Base-by-base conservation (phyloP, 257 asterid genomes). In the Leonotis leonurus region DNA sequence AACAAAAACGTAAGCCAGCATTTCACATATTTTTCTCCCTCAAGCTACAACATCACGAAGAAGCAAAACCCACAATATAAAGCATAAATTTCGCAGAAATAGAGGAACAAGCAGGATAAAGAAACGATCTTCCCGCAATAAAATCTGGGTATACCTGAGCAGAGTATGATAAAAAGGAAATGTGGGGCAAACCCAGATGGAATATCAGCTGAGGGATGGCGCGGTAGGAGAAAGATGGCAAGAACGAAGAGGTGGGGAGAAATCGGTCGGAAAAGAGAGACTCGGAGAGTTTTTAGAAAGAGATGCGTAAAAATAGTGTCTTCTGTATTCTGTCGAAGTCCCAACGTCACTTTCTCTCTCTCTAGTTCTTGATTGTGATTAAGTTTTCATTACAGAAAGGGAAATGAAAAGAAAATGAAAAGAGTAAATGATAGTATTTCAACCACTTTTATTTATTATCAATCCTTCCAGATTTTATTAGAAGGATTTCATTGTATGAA, bases 161-260 rank as follows among this genome's bases (percentile, higher is more conserved):
- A 73, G 41, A 56, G 41, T 49, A 64, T 21, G 70, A 60, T 16
- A 29, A 48, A 18, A 62, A 13, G 73, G 55, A 56, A 75, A 79
- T 65, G 71, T 52, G 64, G 70, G 30, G 57, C 41, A 56, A 59
- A 67, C 79, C 56, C 64, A 73, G 77, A 72, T 77, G 69, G 69
- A 70, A 78, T 55, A 49, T 76, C 85, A 80, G 83, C 80, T 70
- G 59, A 58, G 80, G 69, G 78, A 80, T 70, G 83, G 77, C 73
- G 65, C 77, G 78, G n/a, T 63, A 65, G 72, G 79, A 69, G 72
- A 74, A 60, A 77, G 75, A 58, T 27, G 25, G 37, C 25, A 18
- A 62, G 59, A 53, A 76, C 37, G 73, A 63, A 62, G 62, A 36
- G 30, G 48, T n/a, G 71, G 65, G 65, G 54, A 68, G 53, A 45